Base-by-base conservation (phyloP, 169 alveolate genomes). In the Pseudocohnilembus persalinus region DNA sequence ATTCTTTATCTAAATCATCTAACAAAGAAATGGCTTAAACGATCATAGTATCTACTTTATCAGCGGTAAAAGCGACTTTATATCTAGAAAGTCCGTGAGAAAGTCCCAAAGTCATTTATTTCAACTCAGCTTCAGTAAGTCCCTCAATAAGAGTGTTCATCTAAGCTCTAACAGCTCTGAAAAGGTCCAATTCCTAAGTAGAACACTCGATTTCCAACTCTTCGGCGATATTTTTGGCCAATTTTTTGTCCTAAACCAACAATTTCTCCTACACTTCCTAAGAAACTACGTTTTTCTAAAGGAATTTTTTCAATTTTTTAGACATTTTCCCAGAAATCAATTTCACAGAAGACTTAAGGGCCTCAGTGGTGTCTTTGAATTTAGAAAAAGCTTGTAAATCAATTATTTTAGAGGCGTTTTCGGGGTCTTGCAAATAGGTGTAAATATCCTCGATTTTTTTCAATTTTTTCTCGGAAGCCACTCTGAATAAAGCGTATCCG, bases 31-130 rank as follows among this genome's bases (percentile, higher is more conserved):
- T 98, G 30, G 99, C 99, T 93, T 99, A 99, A 79, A 99, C 98
- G 86, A 99, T 97, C 99, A 99, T 99, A 34, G 99, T 97, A 88
- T 99, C 99, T 28, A 99, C 99, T 94, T 99, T 99, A 91, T 99
- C 99, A 31, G 99, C 99, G 65, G 99, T 96, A 91, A 99, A 99
- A 89, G 98, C 98, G 81, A 99, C 95, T 95, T 97, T 98, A 94
- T 98, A 98, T 82, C 99, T 90, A 49, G 97, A 95, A 31, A 95
- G 85, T 31, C 97, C 91, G 85, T 96, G 98, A 63, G 97, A 94
- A 33, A 96, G 93, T 83, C 98, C 97, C 11, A 96, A 89, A 31
- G 94, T 86, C 92, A 95, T 93, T 74, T 87, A 82, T 81, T 83
- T 91, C 82, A 92, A 89, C 79, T 96, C 98, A 83, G 91, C 89